Evolutionary conservation across 2,329 filamentous ascomycete genomes (phyloP).

Genomic region (Aureobasidium mangrovei): DNA sequence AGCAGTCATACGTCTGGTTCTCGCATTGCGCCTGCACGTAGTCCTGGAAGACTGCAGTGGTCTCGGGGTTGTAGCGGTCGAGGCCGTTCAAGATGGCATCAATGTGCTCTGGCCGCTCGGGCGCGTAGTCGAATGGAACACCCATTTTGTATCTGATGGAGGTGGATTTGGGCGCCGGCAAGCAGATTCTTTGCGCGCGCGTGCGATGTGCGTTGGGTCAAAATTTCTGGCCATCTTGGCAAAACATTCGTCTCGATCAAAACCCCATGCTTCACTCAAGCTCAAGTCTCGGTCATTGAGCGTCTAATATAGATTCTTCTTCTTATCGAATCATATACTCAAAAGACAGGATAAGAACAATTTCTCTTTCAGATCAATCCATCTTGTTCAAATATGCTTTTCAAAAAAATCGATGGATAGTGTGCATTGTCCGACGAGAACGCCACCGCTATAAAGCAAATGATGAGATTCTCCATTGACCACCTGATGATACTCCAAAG

Average conservation of each 20-base stretch:
- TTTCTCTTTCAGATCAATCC: too few species aligned
- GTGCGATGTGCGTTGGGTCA: background rate
- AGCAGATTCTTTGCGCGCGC: conserved; percentile 1
- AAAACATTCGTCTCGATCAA: too few species aligned
- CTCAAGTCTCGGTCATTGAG: too few species aligned
- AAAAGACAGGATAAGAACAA: too few species aligned
- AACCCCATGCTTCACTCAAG: too few species aligned
- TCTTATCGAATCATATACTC: too few species aligned
- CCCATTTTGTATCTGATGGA: conserved; percentile 29
- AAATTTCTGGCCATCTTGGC: background rate
- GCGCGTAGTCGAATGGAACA: conserved; percentile 70
- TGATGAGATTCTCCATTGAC: background rate
- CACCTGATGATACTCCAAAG: background rate
- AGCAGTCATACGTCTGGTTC: conserved; percentile 86
- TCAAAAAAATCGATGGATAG: too few species aligned
- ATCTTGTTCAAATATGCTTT: too few species aligned
- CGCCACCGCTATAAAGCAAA: background rate
- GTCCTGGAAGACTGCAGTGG: conserved; percentile 83
- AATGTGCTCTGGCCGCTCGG: conserved; percentile 86
- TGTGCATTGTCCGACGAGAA: background rate
- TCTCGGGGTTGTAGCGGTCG: conserved; percentile 97
- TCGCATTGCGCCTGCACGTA: conserved; percentile 95
- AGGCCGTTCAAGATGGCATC: conserved; percentile 91
- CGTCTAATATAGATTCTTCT: too few species aligned
- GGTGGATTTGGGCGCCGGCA: background rate